Conservation (phyloP, 2,329 filamentous ascomycete genomes). For the Cladophialophora carrionii region DNA sequence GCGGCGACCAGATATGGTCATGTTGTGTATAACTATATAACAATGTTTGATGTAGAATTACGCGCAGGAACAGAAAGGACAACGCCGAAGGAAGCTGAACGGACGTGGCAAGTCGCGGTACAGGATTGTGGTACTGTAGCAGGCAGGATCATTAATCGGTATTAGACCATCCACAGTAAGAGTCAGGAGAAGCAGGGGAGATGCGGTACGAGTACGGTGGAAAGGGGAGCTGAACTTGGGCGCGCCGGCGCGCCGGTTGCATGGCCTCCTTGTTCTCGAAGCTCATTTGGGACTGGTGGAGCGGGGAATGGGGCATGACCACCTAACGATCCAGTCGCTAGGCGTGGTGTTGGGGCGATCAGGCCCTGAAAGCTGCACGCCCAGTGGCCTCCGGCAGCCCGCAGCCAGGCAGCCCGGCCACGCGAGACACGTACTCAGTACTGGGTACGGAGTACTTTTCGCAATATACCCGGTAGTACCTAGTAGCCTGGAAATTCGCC, state of each 20-base stretch:
- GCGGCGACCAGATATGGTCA: slow-evolving; percentile 11
- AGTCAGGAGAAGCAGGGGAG: slow-evolving; percentile 14
- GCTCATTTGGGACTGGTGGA: slow-evolving; percentile 10
- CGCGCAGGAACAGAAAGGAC: not conserved
- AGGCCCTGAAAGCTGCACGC: too few species aligned
- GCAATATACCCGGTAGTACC: too few species aligned
- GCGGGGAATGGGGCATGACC: not conserved
- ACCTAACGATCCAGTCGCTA: slow-evolving; percentile 11
- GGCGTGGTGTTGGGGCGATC: not conserved
- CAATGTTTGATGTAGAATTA: slow-evolving; percentile 2
- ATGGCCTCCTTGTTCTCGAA: not conserved
- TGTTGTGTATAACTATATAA: slow-evolving; percentile 9
- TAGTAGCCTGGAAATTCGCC: not conserved
- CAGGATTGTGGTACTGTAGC: slow-evolving; percentile 1
- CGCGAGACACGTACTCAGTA: not conserved
- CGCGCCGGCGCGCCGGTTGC: not conserved
- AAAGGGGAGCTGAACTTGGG: slow-evolving; percentile 11
- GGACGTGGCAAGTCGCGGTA: not conserved
- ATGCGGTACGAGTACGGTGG: too few species aligned
- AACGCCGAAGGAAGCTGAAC: not conserved
- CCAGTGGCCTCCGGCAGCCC: not conserved
- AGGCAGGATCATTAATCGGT: not conserved
- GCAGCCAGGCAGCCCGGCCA: not conserved
- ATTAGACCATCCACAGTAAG: not conserved
- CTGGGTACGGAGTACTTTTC: too few species aligned